A percentile compares a stretch with the other conserved stretches of the same genome.
phyloP scores from a whole-genome alignment of 352 stramenopile species.

The Peronosclerospora sorghi region DNA sequence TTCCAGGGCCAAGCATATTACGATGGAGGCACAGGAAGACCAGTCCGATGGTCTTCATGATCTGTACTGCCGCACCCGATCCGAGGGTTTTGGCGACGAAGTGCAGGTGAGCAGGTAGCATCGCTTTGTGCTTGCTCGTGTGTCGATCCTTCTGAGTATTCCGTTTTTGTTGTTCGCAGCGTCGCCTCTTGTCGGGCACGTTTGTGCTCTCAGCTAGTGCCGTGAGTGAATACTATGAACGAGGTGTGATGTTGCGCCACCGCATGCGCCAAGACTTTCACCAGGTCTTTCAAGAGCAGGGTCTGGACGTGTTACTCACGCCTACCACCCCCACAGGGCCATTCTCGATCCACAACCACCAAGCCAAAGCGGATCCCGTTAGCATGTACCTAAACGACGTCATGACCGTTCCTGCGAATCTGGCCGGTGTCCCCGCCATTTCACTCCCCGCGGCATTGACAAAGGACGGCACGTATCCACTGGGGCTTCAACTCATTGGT shows the following conservation, averaged over 20 bases:
- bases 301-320: slow-evolving; percentile 78
- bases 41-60: slow-evolving; percentile 76
- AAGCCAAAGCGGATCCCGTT: slow-evolving; percentile 56
- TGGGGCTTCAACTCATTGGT: slow-evolving; percentile 74
- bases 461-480: slow-evolving; percentile 39
- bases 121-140: not conserved
- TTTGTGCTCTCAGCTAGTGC: slow-evolving; percentile 83
- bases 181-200: slow-evolving; percentile 85
- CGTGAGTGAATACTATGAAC: slow-evolving; percentile 86
- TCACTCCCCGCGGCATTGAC: slow-evolving; percentile 67
- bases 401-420: slow-evolving; percentile 85
- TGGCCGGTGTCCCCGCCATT: slow-evolving; percentile 80
- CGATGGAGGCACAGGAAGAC: slow-evolving; percentile 36
- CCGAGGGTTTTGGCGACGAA: slow-evolving; percentile 86
- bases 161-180: slow-evolving; percentile 29
- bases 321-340: slow-evolving; percentile 79
- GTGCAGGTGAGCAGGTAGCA: slow-evolving; percentile 48
- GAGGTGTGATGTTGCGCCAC: slow-evolving; percentile 68
- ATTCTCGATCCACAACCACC: slow-evolving; percentile 49
- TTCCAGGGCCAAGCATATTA: slow-evolving; percentile 40
- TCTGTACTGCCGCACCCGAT: slow-evolving; percentile 80
- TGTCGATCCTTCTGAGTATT: not conserved
- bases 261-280: slow-evolving; percentile 73
- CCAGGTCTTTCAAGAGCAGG: slow-evolving; percentile 35
- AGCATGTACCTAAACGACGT: slow-evolving; percentile 88